Conservation (phyloP, 1,284 basidiomycete species). For the Erythrobasidium hasegawianum region DNA sequence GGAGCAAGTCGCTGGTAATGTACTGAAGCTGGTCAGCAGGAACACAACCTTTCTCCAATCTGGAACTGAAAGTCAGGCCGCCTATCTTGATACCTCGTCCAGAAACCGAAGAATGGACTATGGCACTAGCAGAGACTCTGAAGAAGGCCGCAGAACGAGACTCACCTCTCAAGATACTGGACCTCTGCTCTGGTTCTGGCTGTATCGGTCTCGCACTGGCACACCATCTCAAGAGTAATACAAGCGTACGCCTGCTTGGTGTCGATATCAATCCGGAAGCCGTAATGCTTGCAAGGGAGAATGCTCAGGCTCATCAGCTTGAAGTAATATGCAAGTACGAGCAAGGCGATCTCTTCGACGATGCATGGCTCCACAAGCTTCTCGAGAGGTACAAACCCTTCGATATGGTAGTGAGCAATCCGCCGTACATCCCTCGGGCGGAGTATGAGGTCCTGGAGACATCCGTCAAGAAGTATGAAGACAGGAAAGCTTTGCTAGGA, state of each 20-base stretch:
- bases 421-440: slow-evolving; percentile 75
- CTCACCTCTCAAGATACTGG: slow-evolving; percentile 56
- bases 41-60: slow-evolving; percentile 78
- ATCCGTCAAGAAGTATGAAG: slow-evolving; percentile 73
- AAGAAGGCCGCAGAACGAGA: slow-evolving; percentile 46
- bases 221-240: background rate
- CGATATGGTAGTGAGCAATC: slow-evolving; percentile 81
- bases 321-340: slow-evolving; percentile 12
- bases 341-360: slow-evolving; percentile 55
- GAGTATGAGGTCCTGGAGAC: slow-evolving; percentile 63
- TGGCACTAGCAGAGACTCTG: slow-evolving; percentile 39
- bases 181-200: slow-evolving; percentile 84
- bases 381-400: slow-evolving; percentile 48
- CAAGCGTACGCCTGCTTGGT: slow-evolving; percentile 50
- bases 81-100: slow-evolving; percentile 86
- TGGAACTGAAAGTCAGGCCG: slow-evolving; percentile 64
- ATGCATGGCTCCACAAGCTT: slow-evolving; percentile 42
- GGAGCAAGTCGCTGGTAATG: too few species aligned
- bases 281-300: slow-evolving; percentile 66
- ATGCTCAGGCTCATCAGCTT: slow-evolving; percentile 55
- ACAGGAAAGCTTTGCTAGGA: slow-evolving; percentile 72
- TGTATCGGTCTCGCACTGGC: slow-evolving; percentile 77
- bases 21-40: slow-evolving; percentile 56
- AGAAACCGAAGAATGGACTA: slow-evolving; percentile 77
- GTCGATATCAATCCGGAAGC: slow-evolving; percentile 70